Evolutionary conservation across 2,329 filamentous ascomycete genomes (phyloP).

Genomic region (Penicillium freii): DNA sequence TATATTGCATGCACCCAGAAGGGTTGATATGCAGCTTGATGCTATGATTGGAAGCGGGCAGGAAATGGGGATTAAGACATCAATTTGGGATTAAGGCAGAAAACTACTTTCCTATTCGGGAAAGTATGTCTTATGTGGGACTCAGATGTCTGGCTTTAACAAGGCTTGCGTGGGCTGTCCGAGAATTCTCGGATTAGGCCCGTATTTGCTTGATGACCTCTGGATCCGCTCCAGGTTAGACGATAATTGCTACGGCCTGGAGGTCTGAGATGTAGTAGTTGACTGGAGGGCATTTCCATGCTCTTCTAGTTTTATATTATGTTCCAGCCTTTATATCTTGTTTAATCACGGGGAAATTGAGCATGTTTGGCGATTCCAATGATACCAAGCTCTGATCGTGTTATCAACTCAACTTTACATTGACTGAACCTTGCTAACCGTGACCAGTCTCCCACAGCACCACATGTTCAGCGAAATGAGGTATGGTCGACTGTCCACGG

Average conservation of each 20-base stretch:
- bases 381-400: neutral
- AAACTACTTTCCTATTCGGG: neutral
- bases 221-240: neutral
- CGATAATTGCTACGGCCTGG: neutral
- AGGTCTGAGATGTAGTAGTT: neutral
- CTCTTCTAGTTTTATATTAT: neutral
- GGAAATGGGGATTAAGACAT: neutral
- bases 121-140: neutral
- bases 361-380: neutral
- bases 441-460: slow-evolving; percentile 74
- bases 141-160: neutral
- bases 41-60: neutral
- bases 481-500: slow-evolving; percentile 29
- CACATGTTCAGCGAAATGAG: slow-evolving; percentile 96
- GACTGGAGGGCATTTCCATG: neutral
- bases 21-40: neutral
- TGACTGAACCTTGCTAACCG: slow-evolving; percentile 11
- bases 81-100: neutral
- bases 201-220: neutral
- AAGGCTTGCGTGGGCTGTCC: neutral
- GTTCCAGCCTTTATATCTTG: neutral
- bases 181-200: neutral
- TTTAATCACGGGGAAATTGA: neutral
- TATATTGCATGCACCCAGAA: neutral
- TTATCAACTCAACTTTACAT: neutral